Percentiles rank a stretch among this genome's conserved stretches.
Evolutionary conservation across 2,329 filamentous ascomycete genomes (phyloP).

Genomic region (Furcasterigmium furcatum): DNA sequence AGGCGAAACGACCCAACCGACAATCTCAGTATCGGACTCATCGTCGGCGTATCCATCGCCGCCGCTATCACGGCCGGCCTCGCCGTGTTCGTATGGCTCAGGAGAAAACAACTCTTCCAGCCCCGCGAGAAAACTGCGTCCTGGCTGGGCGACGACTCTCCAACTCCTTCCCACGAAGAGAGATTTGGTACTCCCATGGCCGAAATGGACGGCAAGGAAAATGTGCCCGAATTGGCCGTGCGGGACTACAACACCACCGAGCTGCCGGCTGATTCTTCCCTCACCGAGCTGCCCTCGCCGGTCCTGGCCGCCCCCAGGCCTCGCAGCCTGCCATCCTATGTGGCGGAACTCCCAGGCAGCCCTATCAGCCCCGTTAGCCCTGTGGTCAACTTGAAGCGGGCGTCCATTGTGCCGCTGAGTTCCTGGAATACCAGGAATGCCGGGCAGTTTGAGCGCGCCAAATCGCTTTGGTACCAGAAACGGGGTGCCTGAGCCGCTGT

Average conservation of each 20-base stretch:
- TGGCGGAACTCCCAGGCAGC: not conserved
- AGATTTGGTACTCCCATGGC: not conserved
- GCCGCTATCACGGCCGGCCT: not conserved
- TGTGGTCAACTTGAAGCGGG: not conserved
- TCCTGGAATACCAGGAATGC: not conserved
- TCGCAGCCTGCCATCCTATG: not conserved
- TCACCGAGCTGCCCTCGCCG: not conserved
- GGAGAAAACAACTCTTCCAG: not conserved
- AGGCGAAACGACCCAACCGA: no score
- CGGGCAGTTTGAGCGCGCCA: not conserved
- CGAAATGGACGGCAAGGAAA: not conserved
- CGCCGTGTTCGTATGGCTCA: not conserved
- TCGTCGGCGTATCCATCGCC: not conserved
- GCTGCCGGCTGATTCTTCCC: not conserved
- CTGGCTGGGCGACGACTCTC: no score
- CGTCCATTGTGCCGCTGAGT: slow-evolving; percentile 1
- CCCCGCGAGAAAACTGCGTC: not conserved
- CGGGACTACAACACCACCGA: not conserved
- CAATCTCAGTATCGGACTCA: not conserved
- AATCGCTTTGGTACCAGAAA: not conserved
- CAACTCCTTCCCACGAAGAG: no score
- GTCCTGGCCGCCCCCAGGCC: not conserved
- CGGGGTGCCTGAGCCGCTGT: not conserved
- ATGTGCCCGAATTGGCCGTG: not conserved
- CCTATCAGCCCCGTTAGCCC: not conserved